phyloP scores from a whole-genome alignment of 106 monocot genomes.

The Dioscorea dumetorum region DNA sequence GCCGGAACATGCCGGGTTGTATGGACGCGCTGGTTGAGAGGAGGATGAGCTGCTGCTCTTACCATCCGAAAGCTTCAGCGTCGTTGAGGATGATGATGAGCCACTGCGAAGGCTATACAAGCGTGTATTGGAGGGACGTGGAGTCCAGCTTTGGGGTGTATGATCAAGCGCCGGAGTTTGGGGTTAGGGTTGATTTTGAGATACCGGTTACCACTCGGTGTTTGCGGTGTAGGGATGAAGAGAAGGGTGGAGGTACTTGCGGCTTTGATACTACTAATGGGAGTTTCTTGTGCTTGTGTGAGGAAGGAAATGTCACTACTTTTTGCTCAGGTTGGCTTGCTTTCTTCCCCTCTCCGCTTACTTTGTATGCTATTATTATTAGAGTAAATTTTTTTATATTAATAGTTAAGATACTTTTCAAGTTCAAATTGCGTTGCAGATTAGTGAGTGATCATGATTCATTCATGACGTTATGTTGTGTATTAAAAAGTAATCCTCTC shows the following conservation, averaged over 20 bases:
- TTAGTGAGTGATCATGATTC: too few relatives aligned
- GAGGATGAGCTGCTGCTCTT: slow-evolving; percentile 50
- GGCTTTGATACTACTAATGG: slow-evolving; percentile 41
- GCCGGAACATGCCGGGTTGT: slow-evolving; percentile 64
- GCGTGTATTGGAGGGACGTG: slow-evolving; percentile 54
- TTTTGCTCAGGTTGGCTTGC: slow-evolving; percentile 40
- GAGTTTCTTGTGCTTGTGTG: slow-evolving; percentile 58
- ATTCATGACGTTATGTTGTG: too few relatives aligned
- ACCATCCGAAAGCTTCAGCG: slow-evolving; percentile 57
- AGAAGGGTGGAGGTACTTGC: slow-evolving; percentile 44
- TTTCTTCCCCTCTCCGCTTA: not conserved
- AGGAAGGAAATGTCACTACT: slow-evolving; percentile 47
- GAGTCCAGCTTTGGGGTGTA: slow-evolving; percentile 20
- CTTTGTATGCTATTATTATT: too few relatives aligned
- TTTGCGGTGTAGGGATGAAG: slow-evolving; percentile 38
- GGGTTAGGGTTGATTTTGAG: slow-evolving; percentile 69
- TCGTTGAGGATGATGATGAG: slow-evolving; percentile 71
- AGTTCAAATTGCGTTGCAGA: too few relatives aligned
- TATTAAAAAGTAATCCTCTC: too few relatives aligned
- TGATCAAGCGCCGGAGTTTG: slow-evolving; percentile 75
- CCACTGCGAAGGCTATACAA: slow-evolving; percentile 53
- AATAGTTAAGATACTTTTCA: too few relatives aligned
- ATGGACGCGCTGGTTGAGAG: slow-evolving; percentile 13
- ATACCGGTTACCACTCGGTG: slow-evolving; percentile 55
- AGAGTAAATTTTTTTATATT: too few relatives aligned